A percentile compares a stretch with the other conserved stretches of the same genome.
Evolutionary conservation across 306 rosid genomes (phyloP).

Genomic region (Cicer yamashitae): DNA sequence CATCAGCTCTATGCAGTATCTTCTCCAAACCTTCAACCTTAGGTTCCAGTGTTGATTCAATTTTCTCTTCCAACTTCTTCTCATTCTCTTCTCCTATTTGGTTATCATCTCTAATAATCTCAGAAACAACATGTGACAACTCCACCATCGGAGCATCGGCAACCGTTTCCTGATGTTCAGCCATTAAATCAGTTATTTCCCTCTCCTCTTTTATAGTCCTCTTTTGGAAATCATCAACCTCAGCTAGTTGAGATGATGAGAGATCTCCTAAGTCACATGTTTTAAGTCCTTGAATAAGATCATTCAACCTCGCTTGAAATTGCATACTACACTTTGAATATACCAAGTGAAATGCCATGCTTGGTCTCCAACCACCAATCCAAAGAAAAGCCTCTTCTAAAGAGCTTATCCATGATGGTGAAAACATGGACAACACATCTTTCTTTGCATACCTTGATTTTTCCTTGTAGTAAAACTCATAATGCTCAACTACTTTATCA

Average conservation of each 20-base stretch:
- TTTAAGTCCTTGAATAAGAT: slow-evolving; percentile 43
- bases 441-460: slow-evolving; percentile 50
- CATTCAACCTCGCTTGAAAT: slow-evolving; percentile 46
- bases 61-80: slow-evolving; percentile 35
- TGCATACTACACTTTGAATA: slow-evolving; percentile 68
- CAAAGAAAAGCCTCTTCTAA: slow-evolving; percentile 70
- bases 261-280: slow-evolving; percentile 58
- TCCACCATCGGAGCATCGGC: slow-evolving; percentile 61
- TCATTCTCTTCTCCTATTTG: not conserved
- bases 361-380: slow-evolving; percentile 85
- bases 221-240: slow-evolving; percentile 56
- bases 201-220: slow-evolving; percentile 59
- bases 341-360: slow-evolving; percentile 65
- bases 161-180: slow-evolving; percentile 58
- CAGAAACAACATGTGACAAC: slow-evolving; percentile 50
- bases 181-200: slow-evolving; percentile 58
- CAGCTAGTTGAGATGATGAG: slow-evolving; percentile 48
- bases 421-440: slow-evolving; percentile 51
- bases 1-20: slow-evolving; percentile 58
- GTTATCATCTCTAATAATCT: slow-evolving; percentile 34
- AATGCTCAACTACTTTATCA: slow-evolving; percentile 49
- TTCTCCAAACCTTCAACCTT: slow-evolving; percentile 55
- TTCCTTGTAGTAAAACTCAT: slow-evolving; percentile 54
- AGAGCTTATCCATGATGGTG: slow-evolving; percentile 61
- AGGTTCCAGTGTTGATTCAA: slow-evolving; percentile 45